phyloP scores from a whole-genome alignment of 2,329 filamentous ascomycete species.

The Hypoxylon sp. region DNA sequence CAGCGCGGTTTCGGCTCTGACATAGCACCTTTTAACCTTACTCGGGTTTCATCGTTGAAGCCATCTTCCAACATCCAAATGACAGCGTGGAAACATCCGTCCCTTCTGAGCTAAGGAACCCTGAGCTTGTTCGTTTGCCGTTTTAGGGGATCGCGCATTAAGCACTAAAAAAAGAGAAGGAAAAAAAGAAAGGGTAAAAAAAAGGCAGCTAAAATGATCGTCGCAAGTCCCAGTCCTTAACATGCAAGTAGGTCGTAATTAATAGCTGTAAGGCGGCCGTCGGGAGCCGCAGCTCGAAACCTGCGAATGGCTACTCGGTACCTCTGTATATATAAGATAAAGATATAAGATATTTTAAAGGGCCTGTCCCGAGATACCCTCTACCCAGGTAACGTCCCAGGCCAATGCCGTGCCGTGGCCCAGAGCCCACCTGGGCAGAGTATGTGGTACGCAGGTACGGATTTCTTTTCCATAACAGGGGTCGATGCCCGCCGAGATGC shows the following conservation, averaged over 20 bases:
- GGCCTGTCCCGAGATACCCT: neutral
- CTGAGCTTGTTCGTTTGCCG: neutral
- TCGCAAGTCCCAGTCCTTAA: neutral
- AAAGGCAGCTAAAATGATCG: neutral
- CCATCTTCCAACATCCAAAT: slow-evolving; percentile 16
- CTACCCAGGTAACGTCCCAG: too few species aligned
- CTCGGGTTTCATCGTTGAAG: slow-evolving; percentile 19
- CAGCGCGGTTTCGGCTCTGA: slow-evolving; percentile 24
- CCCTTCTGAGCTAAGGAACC: neutral
- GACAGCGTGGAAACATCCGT: slow-evolving; percentile 12
- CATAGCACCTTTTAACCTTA: too few species aligned
- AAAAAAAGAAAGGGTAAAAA: too few species aligned
- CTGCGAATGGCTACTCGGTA: slow-evolving; percentile 7
- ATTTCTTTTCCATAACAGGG: slow-evolving; percentile 21
- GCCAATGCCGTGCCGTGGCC: slow-evolving; percentile 16
- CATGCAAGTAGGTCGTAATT: slow-evolving; percentile 5
- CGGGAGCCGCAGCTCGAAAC: slow-evolving; percentile 19
- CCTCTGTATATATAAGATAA: neutral
- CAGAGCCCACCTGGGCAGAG: too few species aligned
- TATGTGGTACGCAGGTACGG: slow-evolving; percentile 13
- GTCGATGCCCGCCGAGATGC: slow-evolving; percentile 22
- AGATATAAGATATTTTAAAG: neutral
- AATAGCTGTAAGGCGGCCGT: slow-evolving; percentile 11
- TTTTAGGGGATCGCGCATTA: too few species aligned
- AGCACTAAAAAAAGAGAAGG: too few species aligned